These are phyloP conservation scores for apple (Malus domestica) DNA, from an alignment of 306 rosid genomes.

Conservation along the genomic window ASM211411v1 NC_041803.1:4866001-4866500, in stretches of 20 bases:
- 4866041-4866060: constrained; percentile 62
- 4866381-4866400: not conserved
- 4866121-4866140: not conserved
- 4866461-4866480: constrained; percentile 91
- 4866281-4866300: constrained; percentile 93
- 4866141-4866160: not conserved
- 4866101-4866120: not conserved
- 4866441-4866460: not conserved
- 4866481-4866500: constrained; percentile 73
- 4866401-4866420: not conserved
- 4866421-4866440: not conserved
- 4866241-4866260: constrained; percentile 75
- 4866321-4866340: constrained; percentile 71
- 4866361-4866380: not conserved
- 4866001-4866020: constrained; percentile 49
- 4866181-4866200: constrained; percentile 93
- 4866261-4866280: constrained; percentile 81
- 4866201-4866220: constrained; percentile 77
- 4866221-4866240: constrained; percentile 85
- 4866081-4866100: constrained; percentile 13
- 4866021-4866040: constrained; percentile 69
- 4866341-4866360: constrained; percentile 53
- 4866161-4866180: constrained; percentile 25
- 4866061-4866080: constrained; percentile 95
- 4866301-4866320: constrained; percentile 78